phyloP scores from a whole-genome alignment of 2,329 filamentous ascomycete species.

The Claviceps africana region DNA sequence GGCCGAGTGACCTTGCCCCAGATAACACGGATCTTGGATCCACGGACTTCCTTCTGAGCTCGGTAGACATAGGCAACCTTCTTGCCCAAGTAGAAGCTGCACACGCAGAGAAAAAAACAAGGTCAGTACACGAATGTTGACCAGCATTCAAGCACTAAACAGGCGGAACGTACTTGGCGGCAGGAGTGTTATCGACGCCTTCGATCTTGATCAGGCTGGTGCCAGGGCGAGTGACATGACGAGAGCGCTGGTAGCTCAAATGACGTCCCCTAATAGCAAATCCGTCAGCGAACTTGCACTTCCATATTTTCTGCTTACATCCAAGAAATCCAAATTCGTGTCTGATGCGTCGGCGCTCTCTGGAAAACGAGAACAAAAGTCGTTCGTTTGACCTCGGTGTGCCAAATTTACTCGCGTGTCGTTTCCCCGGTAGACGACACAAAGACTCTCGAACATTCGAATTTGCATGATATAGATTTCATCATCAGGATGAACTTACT shows the following conservation, averaged over 20 bases:
- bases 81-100: slow-evolving; percentile 93
- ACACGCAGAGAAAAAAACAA: background rate
- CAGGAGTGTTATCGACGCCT: slow-evolving; percentile 82
- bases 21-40: slow-evolving; percentile 97
- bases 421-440: background rate
- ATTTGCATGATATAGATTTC: background rate
- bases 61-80: slow-evolving; percentile 98
- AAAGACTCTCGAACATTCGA: background rate
- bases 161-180: slow-evolving; percentile 56
- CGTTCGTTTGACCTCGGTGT: background rate
- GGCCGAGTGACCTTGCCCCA: slow-evolving; percentile 96
- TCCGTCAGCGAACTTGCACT: slow-evolving; percentile 1
- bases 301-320: background rate
- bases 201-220: slow-evolving; percentile 97
- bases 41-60: slow-evolving; percentile 83
- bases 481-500: slow-evolving; percentile 45
- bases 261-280: slow-evolving; percentile 65
- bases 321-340: background rate
- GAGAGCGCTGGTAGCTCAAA: slow-evolving; percentile 93
- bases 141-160: background rate
- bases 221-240: slow-evolving; percentile 80
- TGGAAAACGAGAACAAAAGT: background rate
- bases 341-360: background rate
- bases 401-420: background rate
- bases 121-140: slow-evolving; percentile 12